Base-by-base conservation (phyloP, 2,329 filamentous ascomycete species). In the Triangularia verruculosa region DNA sequence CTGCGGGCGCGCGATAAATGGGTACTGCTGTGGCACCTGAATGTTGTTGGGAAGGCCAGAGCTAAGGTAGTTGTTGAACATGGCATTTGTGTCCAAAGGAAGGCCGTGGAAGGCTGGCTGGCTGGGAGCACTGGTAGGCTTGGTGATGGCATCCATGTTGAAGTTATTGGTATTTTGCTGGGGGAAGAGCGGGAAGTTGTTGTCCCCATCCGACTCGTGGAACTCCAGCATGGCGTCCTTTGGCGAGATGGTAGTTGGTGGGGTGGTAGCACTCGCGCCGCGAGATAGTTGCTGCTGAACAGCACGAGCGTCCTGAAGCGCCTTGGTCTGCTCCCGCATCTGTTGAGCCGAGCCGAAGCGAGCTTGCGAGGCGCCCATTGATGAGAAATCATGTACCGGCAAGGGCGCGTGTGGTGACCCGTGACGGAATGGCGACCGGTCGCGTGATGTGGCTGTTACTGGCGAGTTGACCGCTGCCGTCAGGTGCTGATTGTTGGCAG, bases 201-300 rank as follows among this genome's bases (percentile, higher is more conserved):
- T 78, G 56, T 89, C 89, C 17, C 89, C 87, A 2, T 93, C 90
- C 0, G 81, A 77, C 43, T 95, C 92, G 66, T 89, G 86, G 73
- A 93, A 97, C 65, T 97, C 93, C 57, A 97, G 78, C 64, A 96
- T 78, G 1, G 93, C 91, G 72, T 98, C 94, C 78, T 96, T 96
- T 24, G 94, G 95, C 1, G 94, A 98, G 55, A 99, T 97, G 0
- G 94, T 97, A 0, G 94, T 97, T 76, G 92, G 91, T n/a, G 89
- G 83, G 0, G 82, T 83, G 5, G 81, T 75, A 0, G 80, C 78
- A 54, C 82, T 76, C 27, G 78, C 68, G 69, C 72, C 70, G 67
- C 77, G 72, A 62, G 74, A 67, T 66, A 81, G 71, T 34, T 81
- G 78, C 20, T 80, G 76, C 51, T 78, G 78, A 17, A 79, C 67